These are phyloP conservation scores for Trichocladium uniseriatum DNA, from an alignment of 495 filamentous ascomycete species.

Conservation along the genomic window DNA sequence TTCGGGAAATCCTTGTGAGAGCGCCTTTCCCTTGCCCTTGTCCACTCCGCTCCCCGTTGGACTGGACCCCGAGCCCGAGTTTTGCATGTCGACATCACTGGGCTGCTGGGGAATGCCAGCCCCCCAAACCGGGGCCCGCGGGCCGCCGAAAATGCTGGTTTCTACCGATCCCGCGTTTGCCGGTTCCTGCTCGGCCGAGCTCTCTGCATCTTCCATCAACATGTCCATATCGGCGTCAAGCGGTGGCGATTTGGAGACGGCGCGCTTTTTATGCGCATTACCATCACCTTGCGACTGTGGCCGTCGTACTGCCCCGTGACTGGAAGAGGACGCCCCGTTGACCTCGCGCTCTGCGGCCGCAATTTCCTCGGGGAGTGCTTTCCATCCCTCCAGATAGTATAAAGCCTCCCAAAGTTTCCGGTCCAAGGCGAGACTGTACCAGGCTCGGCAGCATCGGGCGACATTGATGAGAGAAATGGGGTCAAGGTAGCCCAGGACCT, in stretches of 20 bases:
- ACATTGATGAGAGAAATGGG: constrained; percentile 66
- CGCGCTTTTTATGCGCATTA: constrained; percentile 38
- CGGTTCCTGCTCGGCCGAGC: constrained; percentile 20
- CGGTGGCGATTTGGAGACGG: constrained; percentile 27
- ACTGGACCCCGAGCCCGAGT: constrained; percentile 5
- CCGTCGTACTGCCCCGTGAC: constrained; percentile 22
- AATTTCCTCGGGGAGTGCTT: constrained; percentile 57
- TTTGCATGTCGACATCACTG: constrained; percentile 16
- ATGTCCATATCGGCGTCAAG: constrained; percentile 39
- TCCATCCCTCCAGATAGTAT: constrained; percentile 80
- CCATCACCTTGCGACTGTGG: constrained; percentile 29
- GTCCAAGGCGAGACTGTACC: constrained; percentile 76
- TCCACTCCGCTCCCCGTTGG: constrained; percentile 13
- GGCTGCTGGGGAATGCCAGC: constrained; percentile 8
- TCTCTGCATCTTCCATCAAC: constrained; percentile 35
- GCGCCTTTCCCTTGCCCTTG: constrained; percentile 29
- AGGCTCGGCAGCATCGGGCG: constrained; percentile 66
- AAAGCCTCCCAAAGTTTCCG: constrained; percentile 75
- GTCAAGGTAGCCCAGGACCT: constrained; percentile 79
- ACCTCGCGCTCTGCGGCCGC: constrained; percentile 53
- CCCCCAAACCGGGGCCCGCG: constrained; percentile 5
- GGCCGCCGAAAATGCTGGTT: constrained; percentile 31
- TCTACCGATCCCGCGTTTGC: constrained; percentile 19
- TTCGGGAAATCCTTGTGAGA: neutral
- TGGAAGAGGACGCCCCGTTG: constrained; percentile 23